A percentile compares a stretch with the other conserved stretches of the same genome.
Evolutionary conservation across 768 basidiomycete genomes (phyloP).

Genomic region (Lentinus tigrinus): DNA sequence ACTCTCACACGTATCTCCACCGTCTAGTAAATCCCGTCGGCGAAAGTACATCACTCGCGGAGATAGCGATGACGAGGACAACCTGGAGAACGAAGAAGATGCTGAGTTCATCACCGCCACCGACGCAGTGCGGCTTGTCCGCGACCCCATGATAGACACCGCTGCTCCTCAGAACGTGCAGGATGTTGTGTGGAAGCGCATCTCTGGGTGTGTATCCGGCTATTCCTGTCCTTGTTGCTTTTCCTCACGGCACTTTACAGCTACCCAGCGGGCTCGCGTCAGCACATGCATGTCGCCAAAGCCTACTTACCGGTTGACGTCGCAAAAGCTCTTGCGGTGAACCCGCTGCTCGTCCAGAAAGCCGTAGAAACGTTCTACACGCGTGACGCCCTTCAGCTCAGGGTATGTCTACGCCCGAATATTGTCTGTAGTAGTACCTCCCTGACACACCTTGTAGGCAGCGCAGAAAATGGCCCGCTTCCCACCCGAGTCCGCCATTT

Average conservation of each 20-base stretch:
- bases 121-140: constrained; percentile 65
- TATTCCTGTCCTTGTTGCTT: too few relatives aligned
- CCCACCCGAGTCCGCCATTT: constrained; percentile 64
- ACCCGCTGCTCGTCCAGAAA: constrained; percentile 76
- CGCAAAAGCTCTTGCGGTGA: constrained; percentile 62
- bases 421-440: not conserved
- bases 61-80: constrained; percentile 48
- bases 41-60: constrained; percentile 42
- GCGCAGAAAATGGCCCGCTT: constrained; percentile 91
- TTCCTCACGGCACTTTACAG: constrained; percentile 32
- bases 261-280: constrained; percentile 65
- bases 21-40: constrained; percentile 52
- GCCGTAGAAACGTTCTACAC: constrained; percentile 95
- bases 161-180: constrained; percentile 62
- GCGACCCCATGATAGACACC: constrained; percentile 53
- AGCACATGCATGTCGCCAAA: constrained; percentile 75
- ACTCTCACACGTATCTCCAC: constrained; percentile 68
- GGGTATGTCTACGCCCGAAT: constrained; percentile 48
- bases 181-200: constrained; percentile 64
- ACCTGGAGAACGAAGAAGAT: constrained; percentile 37
- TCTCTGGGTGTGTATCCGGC: constrained; percentile 48
- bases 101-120: constrained; percentile 52
- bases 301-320: constrained; percentile 81
- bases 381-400: constrained; percentile 84
- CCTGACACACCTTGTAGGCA: constrained; percentile 45